Evolutionary conservation across 495 filamentous ascomycete genomes (phyloP).

Genomic region (Neurospora sp.): DNA sequence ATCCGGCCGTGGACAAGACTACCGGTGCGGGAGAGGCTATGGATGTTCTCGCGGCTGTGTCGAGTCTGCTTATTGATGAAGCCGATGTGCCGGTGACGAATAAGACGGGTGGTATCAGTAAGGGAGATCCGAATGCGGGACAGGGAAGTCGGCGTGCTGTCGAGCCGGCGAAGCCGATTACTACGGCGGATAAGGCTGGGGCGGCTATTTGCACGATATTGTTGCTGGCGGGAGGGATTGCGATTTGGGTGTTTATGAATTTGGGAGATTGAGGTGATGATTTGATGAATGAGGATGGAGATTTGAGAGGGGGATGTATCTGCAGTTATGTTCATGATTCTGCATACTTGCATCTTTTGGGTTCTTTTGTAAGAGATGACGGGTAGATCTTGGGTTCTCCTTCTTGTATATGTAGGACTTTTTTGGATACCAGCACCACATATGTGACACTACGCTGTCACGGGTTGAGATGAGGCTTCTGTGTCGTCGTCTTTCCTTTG

Average conservation of each 20-base stretch:
- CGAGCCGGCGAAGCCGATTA: constrained; percentile 12
- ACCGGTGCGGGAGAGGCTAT: constrained; percentile 58
- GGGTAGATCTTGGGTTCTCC: background rate
- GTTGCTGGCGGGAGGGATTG: constrained; percentile 10
- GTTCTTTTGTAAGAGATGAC: background rate
- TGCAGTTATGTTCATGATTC: background rate
- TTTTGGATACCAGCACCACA: background rate
- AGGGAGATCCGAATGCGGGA: constrained; percentile 15
- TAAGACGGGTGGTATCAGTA: constrained; percentile 15
- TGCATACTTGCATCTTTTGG: background rate
- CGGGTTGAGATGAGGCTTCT: background rate
- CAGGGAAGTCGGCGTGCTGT: background rate
- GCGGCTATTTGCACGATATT: constrained; percentile 21
- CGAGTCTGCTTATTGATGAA: constrained; percentile 36
- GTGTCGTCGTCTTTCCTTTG: background rate
- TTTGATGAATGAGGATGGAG: background rate
- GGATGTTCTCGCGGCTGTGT: constrained; percentile 54
- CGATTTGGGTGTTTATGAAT: constrained; percentile 21
- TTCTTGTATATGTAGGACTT: background rate
- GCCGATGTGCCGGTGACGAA: constrained; percentile 16
- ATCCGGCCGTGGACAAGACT: constrained; percentile 53
- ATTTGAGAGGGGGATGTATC: background rate
- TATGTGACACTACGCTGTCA: background rate
- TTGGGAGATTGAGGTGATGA: constrained; percentile 13
- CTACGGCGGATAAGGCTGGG: constrained; percentile 16